phyloP scores from a whole-genome alignment of 1,284 basidiomycete genomes.

The Earliella scabrosa region DNA sequence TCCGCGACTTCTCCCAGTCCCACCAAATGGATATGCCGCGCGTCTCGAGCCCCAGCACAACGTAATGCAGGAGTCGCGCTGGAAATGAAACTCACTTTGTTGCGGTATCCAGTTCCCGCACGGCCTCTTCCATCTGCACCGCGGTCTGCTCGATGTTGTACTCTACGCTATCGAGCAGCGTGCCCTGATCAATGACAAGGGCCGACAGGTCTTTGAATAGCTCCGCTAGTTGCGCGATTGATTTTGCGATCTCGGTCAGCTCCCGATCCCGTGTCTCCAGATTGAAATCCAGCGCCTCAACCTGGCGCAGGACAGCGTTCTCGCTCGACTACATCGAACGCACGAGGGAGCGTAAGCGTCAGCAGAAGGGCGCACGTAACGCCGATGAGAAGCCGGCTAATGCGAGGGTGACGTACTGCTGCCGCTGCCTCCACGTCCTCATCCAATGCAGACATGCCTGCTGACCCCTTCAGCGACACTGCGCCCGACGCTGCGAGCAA shows the following conservation, averaged over 20 bases:
- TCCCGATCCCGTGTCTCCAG: constrained; percentile 77
- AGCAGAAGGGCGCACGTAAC: constrained; percentile 16
- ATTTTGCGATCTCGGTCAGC: constrained; percentile 90
- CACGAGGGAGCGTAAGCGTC: not conserved
- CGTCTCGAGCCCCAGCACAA: not conserved
- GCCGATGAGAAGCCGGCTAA: constrained; percentile 29
- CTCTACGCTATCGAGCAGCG: constrained; percentile 94
- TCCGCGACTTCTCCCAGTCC: too few relatives aligned
- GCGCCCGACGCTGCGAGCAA: constrained; percentile 85
- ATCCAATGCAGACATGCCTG: constrained; percentile 80
- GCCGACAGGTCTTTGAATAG: constrained; percentile 94
- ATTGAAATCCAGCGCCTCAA: constrained; percentile 48
- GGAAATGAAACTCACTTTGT: constrained; percentile 57
- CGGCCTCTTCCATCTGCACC: constrained; percentile 82
- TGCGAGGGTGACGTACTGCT: constrained; percentile 50
- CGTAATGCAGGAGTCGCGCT: constrained; percentile 3
- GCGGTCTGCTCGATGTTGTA: constrained; percentile 97
- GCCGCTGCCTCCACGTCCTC: constrained; percentile 83
- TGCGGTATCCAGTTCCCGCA: constrained; percentile 83
- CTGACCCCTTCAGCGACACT: constrained; percentile 79
- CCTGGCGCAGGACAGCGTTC: constrained; percentile 43
- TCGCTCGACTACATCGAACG: constrained; percentile 35
- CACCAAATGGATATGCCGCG: not conserved
- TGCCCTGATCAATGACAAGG: constrained; percentile 98
- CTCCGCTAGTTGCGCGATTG: constrained; percentile 90